These are phyloP conservation scores for Helicocarpus griseus DNA, from an alignment of 2,329 filamentous ascomycete species.

Conservation along the genomic window DNA sequence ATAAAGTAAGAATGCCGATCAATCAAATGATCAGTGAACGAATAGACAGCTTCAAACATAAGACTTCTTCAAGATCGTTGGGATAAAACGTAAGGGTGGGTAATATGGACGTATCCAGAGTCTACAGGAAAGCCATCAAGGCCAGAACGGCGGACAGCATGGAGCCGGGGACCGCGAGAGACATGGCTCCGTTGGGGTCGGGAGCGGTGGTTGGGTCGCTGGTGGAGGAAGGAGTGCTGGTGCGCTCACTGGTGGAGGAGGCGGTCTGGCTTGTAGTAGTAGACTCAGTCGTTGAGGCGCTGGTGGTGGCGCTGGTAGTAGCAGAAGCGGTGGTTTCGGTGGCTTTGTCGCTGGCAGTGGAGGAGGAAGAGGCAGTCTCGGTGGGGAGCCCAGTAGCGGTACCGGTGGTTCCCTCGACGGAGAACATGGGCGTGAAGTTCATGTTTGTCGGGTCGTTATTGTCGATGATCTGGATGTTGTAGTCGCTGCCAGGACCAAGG, in stretches of 20 bases:
- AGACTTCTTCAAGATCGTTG: too few species aligned
- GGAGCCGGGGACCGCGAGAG: slow-evolving; percentile 8
- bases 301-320: not conserved
- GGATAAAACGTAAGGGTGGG: too few species aligned
- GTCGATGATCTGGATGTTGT: slow-evolving; percentile 45
- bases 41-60: too few species aligned
- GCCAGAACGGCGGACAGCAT: slow-evolving; percentile 10
- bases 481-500: slow-evolving; percentile 36
- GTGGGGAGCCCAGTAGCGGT: slow-evolving; percentile 19
- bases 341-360: not conserved
- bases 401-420: slow-evolving; percentile 38
- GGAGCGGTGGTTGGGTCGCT: slow-evolving; percentile 2
- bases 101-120: too few species aligned
- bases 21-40: too few species aligned
- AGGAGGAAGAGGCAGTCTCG: not conserved
- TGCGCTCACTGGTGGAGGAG: too few species aligned
- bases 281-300: too few species aligned
- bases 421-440: slow-evolving; percentile 47
- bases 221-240: not conserved
- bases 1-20: too few species aligned
- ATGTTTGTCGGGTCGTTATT: slow-evolving; percentile 33
- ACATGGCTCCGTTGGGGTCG: slow-evolving; percentile 10
- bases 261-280: too few species aligned
- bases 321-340: slow-evolving; percentile 1
- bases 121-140: slow-evolving; percentile 12